Base-by-base conservation (phyloP, 2,329 filamentous ascomycete genomes). In the Torrubiellomyces zombiae region DNA sequence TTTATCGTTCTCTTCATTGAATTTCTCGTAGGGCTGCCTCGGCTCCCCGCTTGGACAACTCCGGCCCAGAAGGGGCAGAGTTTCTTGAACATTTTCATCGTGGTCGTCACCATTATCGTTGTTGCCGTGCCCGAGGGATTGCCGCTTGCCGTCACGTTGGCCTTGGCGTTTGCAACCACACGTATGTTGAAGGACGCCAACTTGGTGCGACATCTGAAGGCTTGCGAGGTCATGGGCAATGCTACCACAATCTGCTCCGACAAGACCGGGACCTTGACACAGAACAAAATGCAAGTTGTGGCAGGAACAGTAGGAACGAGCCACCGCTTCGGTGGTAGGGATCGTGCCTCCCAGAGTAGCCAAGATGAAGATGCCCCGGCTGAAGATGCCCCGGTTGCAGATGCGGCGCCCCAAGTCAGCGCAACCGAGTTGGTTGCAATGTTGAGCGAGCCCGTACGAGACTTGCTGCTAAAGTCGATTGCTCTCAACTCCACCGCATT, bases 1-100 rank as follows among this genome's bases (percentile, higher is more conserved):
- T 93, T 94, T 52, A 61, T 86, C 23, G 76, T 91, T 22, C 61
- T 93, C 9, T 69, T 93, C 41, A 85, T 93, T 53, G 68, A 82
- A 39, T 94, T 92, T 44, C 58, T 89, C 7, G 80, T 73, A 23
- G 55, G 68, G 9, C 63, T 93, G 3, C 56, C 59, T 5, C 44
- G 62, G 50, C 27, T 54, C 48, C 34, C 33, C 11, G 58, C 67
- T 29, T 34, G 42, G 4, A 53, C 53, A 2, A 62, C 63, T 0
- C 61, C 81, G 3, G 72, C 79, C 3, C 48, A 71, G 26, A 93
- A 91, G 53, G 83, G 78, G 7, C 79, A 86, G 40, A 61, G 67
- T 26, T 82, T 82, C 39, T 60, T 82, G 36, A 64, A 75, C 31
- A 80, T 82, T 31, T 69, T 83, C 38, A 82, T 83, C 34, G 71